Evolutionary conservation across 768 basidiomycete genomes (phyloP), one percentile per base, ranked within the genome.

Genomic region (Trametes coccinea): DNA sequence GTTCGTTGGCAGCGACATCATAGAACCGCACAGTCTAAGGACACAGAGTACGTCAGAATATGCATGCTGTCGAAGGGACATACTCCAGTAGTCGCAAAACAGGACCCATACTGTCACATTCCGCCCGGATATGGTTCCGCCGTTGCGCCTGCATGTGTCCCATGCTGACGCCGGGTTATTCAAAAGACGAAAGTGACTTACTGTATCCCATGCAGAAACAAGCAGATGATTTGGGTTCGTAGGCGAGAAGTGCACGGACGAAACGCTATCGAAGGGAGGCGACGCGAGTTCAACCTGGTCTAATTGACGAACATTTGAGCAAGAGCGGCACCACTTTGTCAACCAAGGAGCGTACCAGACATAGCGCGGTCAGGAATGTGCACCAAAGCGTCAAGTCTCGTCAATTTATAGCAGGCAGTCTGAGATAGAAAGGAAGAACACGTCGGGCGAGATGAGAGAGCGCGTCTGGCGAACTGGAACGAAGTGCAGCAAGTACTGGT

Each of bases 131-230:
- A n/a, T 34, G 17, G 54, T 37, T 11, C 44, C 4, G 14, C 22
- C 6, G 44, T 17, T 30, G 44, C 33, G n/a, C 53, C 53, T 40
- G 37, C 29, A n/a, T 27, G 5, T 41, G 43, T 47, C 31, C 41
- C 53, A 29, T 44, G 6, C 54, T 17, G 22, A 30, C 2, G 16
- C 60, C 33, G 11, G 2, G 1, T 22, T 22, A 11, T 5, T 39
- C 16, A 34, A 3, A 17, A 7, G 3, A 6, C 1, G 11, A 33
- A 53, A 39, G 59, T 43, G 11, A 64, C 83, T 66, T 56, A 85
- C 84, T 27, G 91, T 85, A 74, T 98, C 96, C 96, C 96, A 98
- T 62, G 91, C 89, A 11, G 92, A 85, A 16, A 91, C 92, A 0
- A 98, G 76, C 1, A 98, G 76, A 17, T 89, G 86, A 56, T 89